Evolutionary conservation across 768 basidiomycete genomes (phyloP), one percentile per base, ranked within the genome.

Genomic region (Agrocybe praecox): DNA sequence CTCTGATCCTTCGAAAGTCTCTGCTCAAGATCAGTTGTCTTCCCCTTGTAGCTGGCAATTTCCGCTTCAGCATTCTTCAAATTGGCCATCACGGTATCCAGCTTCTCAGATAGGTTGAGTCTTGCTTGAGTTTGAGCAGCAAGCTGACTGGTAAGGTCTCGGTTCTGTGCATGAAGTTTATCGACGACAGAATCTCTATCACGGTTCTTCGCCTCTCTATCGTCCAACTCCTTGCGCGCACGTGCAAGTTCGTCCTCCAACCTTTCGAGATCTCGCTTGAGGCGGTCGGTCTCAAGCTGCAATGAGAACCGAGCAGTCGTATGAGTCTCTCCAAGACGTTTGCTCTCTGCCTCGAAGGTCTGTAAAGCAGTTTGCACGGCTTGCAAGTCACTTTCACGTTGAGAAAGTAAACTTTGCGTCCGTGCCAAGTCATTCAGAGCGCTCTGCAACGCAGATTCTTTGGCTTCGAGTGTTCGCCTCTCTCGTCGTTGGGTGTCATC

Each of bases 41-140:
- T 85, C 2, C 82, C 72, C 48, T 87, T 88, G 43, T 87, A 78
- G 0, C 68, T 70, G 2, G 76, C 73, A 8, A 87, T 73, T 58
- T 98, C 95, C 0, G 74, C 71, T 65, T 98, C 95, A 0, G 87
- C 80, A 1, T 77, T 73, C 70, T 83, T 87, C 56, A 93, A 71
- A 55, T 69, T 78, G 23, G 80, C 77, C 63, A 90, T 86, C 1
- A 84, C 78, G 0, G 65, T 63, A 64, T 97, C 95, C n/a, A 97
- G 77, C 80, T 94, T 96, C 74, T 98, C 96, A 1, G 89, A 83
- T 4, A 94, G 69, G 62, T 95, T 92, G 51, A 98, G 75, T 53
- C 91, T 76, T 14, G 93, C 88, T 69, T 98, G 96, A 0, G 91
- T 92, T 71, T 95, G 92, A 10, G 88, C 79, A 0, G 94, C 88